These are phyloP conservation scores for Hanseniaspora clermontiae DNA, from an alignment of 805 yeast genomes.

Conservation along the genomic window DNA sequence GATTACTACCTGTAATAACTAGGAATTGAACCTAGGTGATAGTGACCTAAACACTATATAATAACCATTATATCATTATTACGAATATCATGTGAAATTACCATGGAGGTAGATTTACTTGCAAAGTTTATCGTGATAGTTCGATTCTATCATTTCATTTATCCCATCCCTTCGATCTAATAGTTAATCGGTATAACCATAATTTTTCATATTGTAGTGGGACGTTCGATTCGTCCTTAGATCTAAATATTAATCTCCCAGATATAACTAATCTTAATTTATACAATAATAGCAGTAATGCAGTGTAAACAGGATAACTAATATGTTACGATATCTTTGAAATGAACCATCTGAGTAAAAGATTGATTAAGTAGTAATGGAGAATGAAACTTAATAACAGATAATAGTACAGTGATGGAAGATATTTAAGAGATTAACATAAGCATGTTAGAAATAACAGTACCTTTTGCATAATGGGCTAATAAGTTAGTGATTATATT, in stretches of 20 bases:
- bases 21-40: conserved; percentile 5
- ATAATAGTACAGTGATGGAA: conserved; percentile 1
- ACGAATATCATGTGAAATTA: not conserved
- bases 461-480: conserved; percentile 6
- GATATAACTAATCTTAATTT: not conserved
- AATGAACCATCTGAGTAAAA: conserved; percentile 1
- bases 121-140: not conserved
- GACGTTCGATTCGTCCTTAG: not conserved
- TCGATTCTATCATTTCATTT: not conserved
- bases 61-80: conserved; percentile 2
- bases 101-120: not conserved
- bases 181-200: not conserved
- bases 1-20: not conserved
- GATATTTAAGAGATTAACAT: not conserved
- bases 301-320: not conserved
- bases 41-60: conserved; percentile 1
- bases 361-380: not conserved
- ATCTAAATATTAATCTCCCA: not conserved
- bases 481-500: not conserved
- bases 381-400: not conserved
- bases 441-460: not conserved
- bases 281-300: not conserved
- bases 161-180: not conserved
- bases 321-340: not conserved
- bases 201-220: not conserved